Evolutionary conservation across 2,329 filamentous ascomycete species (phyloP).

Genomic region (Colletotrichum melonis): DNA sequence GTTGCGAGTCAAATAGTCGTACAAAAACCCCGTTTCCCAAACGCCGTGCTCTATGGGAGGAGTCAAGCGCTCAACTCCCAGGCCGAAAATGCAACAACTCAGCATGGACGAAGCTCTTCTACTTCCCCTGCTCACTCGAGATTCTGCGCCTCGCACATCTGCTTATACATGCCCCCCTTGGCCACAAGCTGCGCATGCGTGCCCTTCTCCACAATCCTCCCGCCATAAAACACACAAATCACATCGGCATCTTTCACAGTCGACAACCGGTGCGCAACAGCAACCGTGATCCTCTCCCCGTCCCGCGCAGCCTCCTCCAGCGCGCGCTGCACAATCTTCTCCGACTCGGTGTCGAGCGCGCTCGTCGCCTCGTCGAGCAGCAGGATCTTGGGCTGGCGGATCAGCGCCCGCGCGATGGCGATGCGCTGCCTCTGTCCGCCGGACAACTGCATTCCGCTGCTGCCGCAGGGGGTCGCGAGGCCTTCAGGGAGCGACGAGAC

Average conservation of each 20-base stretch:
- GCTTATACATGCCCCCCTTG: conserved; percentile 59
- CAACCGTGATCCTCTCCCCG: conserved; percentile 64
- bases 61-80: neutral
- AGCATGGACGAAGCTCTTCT: neutral
- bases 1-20: neutral
- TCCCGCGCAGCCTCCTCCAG: conserved; percentile 53
- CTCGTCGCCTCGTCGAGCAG: conserved; percentile 80
- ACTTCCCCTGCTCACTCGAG: conserved; percentile 43
- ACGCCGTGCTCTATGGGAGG: neutral
- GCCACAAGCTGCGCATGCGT: conserved; percentile 68
- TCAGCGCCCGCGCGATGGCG: conserved; percentile 77
- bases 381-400: conserved; percentile 73
- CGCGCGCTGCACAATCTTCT: conserved; percentile 73
- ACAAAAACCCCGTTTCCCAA: neutral
- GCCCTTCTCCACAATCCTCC: conserved; percentile 69
- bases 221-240: conserved; percentile 71
- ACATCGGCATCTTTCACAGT: conserved; percentile 68
- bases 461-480: conserved; percentile 72
- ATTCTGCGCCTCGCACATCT: conserved; percentile 62
- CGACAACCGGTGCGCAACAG: conserved; percentile 72
- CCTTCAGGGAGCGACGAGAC: conserved; percentile 53
- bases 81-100: neutral
- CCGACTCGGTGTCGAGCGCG: conserved; percentile 72
- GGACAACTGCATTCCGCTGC: conserved; percentile 75
- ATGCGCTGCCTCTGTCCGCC: conserved; percentile 80